Conservation (phyloP, 257 asterid species). For the Perilla frutescens region DNA sequence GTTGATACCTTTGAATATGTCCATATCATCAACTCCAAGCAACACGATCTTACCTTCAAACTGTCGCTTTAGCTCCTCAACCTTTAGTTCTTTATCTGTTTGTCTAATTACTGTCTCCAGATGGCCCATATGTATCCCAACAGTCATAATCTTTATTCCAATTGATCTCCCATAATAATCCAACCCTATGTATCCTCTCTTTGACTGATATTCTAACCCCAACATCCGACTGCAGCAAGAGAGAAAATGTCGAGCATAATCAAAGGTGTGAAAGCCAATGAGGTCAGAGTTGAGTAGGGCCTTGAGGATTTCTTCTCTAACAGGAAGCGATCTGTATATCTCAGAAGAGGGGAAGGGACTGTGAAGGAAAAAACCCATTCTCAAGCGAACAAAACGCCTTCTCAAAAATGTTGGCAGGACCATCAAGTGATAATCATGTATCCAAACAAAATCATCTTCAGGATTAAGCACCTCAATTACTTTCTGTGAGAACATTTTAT, state of each 20-base stretch:
- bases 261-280: constrained; percentile 85
- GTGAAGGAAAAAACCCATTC: constrained; percentile 81
- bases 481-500: constrained; percentile 77
- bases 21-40: constrained; percentile 87
- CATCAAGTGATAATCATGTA: constrained; percentile 90
- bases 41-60: constrained; percentile 69
- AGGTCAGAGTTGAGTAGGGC: constrained; percentile 76
- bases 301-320: constrained; percentile 80
- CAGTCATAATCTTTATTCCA: constrained; percentile 80
- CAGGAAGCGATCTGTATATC: constrained; percentile 82
- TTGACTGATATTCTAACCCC: constrained; percentile 80
- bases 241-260: constrained; percentile 80
- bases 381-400: constrained; percentile 70
- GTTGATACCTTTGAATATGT: constrained; percentile 78
- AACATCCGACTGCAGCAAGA: constrained; percentile 87
- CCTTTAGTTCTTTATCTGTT: constrained; percentile 58
- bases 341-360: constrained; percentile 84
- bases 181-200: constrained; percentile 80
- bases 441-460: constrained; percentile 86
- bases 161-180: constrained; percentile 83
- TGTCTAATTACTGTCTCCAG: constrained; percentile 65
- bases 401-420: constrained; percentile 86
- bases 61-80: constrained; percentile 60
- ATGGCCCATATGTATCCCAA: constrained; percentile 81
- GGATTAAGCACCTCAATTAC: constrained; percentile 86